Percentiles rank a stretch among this genome's conserved stretches.
Evolutionary conservation across 805 yeast species (phyloP).

Genomic region (Kluyveromyces starmeri): DNA sequence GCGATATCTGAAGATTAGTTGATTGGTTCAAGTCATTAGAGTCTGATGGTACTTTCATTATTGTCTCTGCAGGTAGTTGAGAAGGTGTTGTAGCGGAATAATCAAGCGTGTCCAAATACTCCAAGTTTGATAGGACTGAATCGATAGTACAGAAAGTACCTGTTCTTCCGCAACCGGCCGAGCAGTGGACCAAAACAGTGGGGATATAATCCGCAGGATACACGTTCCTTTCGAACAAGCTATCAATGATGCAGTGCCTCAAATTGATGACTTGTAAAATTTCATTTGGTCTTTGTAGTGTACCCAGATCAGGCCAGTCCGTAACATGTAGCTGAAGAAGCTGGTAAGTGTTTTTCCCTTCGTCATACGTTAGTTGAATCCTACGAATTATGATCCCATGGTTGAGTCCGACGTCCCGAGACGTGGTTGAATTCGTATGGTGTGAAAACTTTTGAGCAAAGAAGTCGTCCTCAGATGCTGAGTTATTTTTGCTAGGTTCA

Average conservation of each 20-base stretch:
- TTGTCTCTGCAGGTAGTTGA: no score
- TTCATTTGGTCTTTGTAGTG: slow-evolving; percentile 46
- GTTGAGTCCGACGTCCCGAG: slow-evolving; percentile 13
- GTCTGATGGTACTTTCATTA: not conserved
- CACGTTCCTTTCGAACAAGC: slow-evolving; percentile 11
- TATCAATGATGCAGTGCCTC: slow-evolving; percentile 35
- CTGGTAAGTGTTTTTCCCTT: slow-evolving; percentile 29
- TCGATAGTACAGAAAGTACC: slow-evolving; percentile 81
- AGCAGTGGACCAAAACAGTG: slow-evolving; percentile 76
- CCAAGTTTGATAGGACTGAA: slow-evolving; percentile 37
- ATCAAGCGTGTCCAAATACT: slow-evolving; percentile 12
- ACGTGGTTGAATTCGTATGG: not conserved
- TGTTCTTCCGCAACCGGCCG: slow-evolving; percentile 96
- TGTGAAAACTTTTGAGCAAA: not conserved
- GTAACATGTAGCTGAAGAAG: slow-evolving; percentile 68
- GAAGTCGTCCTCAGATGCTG: slow-evolving; percentile 9
- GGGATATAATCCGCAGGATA: slow-evolving; percentile 26
- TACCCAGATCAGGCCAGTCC: slow-evolving; percentile 80
- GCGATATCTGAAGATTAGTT: not conserved
- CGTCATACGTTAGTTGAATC: slow-evolving; percentile 34
- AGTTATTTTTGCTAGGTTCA: slow-evolving; percentile 15
- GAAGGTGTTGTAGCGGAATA: not conserved
- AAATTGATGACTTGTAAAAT: slow-evolving; percentile 45
- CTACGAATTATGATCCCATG: slow-evolving; percentile 25
- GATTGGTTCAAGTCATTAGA: not conserved